These are phyloP conservation scores for Aspergillus sp. DNA, from an alignment of 2,329 filamentous ascomycete genomes.

Conservation along the genomic window DNA sequence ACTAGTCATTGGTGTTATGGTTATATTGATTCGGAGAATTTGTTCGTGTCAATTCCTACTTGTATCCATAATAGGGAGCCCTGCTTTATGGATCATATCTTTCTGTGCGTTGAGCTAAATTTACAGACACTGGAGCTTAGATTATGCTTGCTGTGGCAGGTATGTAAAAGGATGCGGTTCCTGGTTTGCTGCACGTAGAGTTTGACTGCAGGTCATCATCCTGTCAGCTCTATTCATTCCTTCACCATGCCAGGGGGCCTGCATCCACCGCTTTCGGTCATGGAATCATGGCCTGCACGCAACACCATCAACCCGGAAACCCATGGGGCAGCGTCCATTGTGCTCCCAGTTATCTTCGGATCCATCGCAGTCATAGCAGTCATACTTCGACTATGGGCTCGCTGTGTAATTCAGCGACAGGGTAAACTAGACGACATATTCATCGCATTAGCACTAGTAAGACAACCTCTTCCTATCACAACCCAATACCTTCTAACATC, in stretches of 20 bases:
- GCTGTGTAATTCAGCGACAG: conserved; percentile 1
- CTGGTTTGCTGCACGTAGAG: no score
- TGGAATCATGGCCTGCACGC: conserved; percentile 7
- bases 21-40: not conserved
- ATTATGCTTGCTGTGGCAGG: no score
- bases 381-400: conserved; percentile 2
- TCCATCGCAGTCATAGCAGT: not conserved
- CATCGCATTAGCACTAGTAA: conserved; percentile 4
- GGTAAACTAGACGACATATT: conserved; percentile 3
- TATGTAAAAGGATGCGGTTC: not conserved
- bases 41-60: no score
- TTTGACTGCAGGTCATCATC: not conserved
- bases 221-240: not conserved
- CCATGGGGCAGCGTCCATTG: conserved; percentile 1
- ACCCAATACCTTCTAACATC: not conserved
- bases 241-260: conserved; percentile 8
- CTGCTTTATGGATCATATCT: no score
- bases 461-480: not conserved
- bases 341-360: not conserved
- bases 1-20: not conserved
- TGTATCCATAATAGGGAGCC: no score
- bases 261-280: conserved; percentile 8
- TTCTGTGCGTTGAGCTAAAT: no score
- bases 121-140: no score
- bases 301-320: conserved; percentile 11